These are phyloP conservation scores for Hibiscus syriacus DNA, from an alignment of 345 rosid genomes.

Conservation along the genomic window DNA sequence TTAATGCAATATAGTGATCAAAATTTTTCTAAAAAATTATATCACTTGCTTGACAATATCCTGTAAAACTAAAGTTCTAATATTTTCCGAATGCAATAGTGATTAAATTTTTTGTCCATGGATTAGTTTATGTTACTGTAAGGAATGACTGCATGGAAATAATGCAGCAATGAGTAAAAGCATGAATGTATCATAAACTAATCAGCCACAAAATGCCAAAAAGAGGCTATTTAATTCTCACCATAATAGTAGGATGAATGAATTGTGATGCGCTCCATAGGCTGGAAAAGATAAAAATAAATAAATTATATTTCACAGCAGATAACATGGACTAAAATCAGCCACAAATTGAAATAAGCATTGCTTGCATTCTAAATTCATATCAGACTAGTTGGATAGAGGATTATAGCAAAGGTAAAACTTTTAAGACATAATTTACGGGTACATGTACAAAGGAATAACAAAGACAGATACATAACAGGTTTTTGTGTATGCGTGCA, in stretches of 20 bases:
- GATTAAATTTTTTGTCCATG: background rate
- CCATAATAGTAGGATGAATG: conserved; percentile 77
- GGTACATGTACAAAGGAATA: background rate
- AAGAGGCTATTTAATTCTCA: conserved; percentile 20
- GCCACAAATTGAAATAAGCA: background rate
- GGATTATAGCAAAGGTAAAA: background rate
- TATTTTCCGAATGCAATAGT: background rate
- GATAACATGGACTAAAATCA: background rate
- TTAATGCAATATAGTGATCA: background rate
- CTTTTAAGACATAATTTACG: background rate
- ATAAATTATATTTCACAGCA: background rate
- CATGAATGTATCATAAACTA: background rate
- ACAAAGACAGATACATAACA: background rate
- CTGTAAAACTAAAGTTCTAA: background rate
- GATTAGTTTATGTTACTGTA: background rate
- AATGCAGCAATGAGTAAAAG: background rate
- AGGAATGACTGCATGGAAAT: background rate
- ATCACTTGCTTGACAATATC: background rate
- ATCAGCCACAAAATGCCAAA: background rate
- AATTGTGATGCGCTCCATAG: conserved; percentile 68
- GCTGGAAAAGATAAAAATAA: background rate
- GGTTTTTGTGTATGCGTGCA: background rate
- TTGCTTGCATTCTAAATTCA: background rate
- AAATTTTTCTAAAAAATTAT: background rate
- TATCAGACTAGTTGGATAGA: background rate